Evolutionary conservation across 495 filamentous ascomycete species (phyloP).

Genomic region (Evansstolkia leycettana): DNA sequence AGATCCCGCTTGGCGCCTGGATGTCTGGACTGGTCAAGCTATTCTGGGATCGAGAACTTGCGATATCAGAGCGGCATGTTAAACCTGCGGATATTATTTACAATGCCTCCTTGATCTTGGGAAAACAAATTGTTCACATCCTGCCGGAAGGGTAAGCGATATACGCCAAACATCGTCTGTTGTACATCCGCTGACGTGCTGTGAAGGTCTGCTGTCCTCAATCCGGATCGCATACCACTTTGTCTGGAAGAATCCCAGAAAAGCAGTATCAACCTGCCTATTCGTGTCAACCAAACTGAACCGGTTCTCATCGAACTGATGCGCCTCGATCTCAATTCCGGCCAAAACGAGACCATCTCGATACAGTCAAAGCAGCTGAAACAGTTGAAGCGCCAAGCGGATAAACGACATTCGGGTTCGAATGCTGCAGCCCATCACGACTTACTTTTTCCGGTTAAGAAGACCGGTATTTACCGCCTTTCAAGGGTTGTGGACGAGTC

Average conservation of each 20-base stretch:
- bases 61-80: constrained; percentile 78
- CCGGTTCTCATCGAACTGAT: constrained; percentile 77
- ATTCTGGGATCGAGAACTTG: constrained; percentile 79
- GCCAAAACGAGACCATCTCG: constrained; percentile 62
- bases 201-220: constrained; percentile 67
- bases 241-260: constrained; percentile 54
- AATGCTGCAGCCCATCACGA: constrained; percentile 39
- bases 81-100: constrained; percentile 76
- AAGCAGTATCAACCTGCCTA: constrained; percentile 55
- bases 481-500: constrained; percentile 80
- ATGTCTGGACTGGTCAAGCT: constrained; percentile 56
- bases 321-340: constrained; percentile 71
- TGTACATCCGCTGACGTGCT: constrained; percentile 12
- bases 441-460: constrained; percentile 56
- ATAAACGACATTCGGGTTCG: constrained; percentile 33
- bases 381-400: constrained; percentile 49
- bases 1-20: constrained; percentile 57
- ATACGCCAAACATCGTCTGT: constrained; percentile 1
- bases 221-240: constrained; percentile 62
- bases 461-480: constrained; percentile 76
- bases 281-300: constrained; percentile 83
- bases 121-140: constrained; percentile 93
- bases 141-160: constrained; percentile 77
- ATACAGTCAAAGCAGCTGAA: constrained; percentile 60
- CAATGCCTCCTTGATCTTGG: constrained; percentile 84